A percentile compares a stretch with the other conserved stretches of the same genome.
These are phyloP conservation scores for Sambucus nigra DNA, from an alignment of 129 eudicot genomes.

Conservation along the genomic window DNA sequence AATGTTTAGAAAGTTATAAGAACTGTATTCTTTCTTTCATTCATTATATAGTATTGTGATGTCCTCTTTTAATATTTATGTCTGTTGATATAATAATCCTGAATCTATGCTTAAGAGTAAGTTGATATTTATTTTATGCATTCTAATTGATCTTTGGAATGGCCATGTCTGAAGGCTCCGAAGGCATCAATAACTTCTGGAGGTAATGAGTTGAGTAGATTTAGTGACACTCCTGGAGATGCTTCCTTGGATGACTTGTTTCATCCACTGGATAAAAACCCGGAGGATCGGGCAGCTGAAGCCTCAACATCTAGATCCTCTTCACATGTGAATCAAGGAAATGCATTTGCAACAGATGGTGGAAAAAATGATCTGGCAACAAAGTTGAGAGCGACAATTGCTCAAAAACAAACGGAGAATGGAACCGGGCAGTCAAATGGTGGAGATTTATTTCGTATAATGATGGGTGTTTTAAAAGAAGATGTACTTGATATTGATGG, in stretches of 20 bases:
- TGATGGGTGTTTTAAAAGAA: slow-evolving; percentile 84
- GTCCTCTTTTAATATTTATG: no score
- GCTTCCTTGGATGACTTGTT: slow-evolving; percentile 91
- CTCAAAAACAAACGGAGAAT: slow-evolving; percentile 82
- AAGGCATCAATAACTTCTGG: slow-evolving; percentile 31
- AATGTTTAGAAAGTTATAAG: no score
- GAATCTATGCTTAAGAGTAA: no score
- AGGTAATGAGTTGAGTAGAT: slow-evolving; percentile 72
- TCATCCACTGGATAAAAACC: slow-evolving; percentile 50
- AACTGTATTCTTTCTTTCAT: no score
- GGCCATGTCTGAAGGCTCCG: slow-evolving; percentile 29
- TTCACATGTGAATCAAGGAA: slow-evolving; percentile 38
- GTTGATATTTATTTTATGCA: background rate
- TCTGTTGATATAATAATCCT: no score
- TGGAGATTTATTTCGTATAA: slow-evolving; percentile 69
- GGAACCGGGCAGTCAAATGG: slow-evolving; percentile 59
- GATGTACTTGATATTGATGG: slow-evolving; percentile 77
- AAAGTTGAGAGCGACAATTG: slow-evolving; percentile 80
- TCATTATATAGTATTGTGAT: no score
- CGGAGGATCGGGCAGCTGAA: slow-evolving; percentile 43
- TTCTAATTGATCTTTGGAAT: background rate
- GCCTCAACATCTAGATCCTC: slow-evolving; percentile 77
- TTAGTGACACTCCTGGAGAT: slow-evolving; percentile 94
- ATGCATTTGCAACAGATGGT: slow-evolving; percentile 22
- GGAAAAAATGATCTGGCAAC: slow-evolving; percentile 75